These are phyloP conservation scores for Hypoxylon cercidicola DNA, from an alignment of 495 filamentous ascomycete genomes.

Conservation along the genomic window DNA sequence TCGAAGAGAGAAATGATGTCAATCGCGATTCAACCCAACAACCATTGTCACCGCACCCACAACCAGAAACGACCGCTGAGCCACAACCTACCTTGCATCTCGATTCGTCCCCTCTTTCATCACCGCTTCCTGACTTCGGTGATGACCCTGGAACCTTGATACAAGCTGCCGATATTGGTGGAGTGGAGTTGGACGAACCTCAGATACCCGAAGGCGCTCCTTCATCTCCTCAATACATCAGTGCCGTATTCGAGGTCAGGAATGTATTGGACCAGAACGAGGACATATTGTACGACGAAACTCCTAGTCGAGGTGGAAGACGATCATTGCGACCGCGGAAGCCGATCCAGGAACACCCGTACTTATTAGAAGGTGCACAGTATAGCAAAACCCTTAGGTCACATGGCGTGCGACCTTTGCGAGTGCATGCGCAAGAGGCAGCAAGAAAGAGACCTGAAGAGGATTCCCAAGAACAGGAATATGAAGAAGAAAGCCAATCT, in stretches of 20 bases:
- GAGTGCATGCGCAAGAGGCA: slow-evolving; percentile 53
- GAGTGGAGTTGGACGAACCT: neutral
- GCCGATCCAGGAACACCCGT: slow-evolving; percentile 80
- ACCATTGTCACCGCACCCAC: neutral
- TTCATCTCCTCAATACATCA: slow-evolving; percentile 13
- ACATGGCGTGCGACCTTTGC: slow-evolving; percentile 71
- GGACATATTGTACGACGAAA: slow-evolving; percentile 5
- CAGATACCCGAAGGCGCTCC: slow-evolving; percentile 3
- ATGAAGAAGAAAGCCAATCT: slow-evolving; percentile 61
- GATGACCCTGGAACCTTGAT: neutral
- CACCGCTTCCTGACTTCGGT: slow-evolving; percentile 21
- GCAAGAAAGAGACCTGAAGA: slow-evolving; percentile 47
- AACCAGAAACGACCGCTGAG: slow-evolving; percentile 3
- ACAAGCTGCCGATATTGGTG: neutral
- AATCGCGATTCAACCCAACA: slow-evolving; percentile 7
- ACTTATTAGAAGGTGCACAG: slow-evolving; percentile 72
- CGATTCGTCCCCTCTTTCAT: slow-evolving; percentile 33
- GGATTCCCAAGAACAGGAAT: slow-evolving; percentile 62
- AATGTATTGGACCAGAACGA: slow-evolving; percentile 26
- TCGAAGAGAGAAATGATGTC: slow-evolving; percentile 13
- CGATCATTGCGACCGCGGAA: slow-evolving; percentile 73
- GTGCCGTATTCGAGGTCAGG: slow-evolving; percentile 21
- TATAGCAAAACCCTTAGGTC: slow-evolving; percentile 70
- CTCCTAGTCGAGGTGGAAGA: slow-evolving; percentile 33
- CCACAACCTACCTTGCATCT: slow-evolving; percentile 7